Conservation (phyloP, 179 eudicot genomes). For the Spergularia azorica region DNA sequence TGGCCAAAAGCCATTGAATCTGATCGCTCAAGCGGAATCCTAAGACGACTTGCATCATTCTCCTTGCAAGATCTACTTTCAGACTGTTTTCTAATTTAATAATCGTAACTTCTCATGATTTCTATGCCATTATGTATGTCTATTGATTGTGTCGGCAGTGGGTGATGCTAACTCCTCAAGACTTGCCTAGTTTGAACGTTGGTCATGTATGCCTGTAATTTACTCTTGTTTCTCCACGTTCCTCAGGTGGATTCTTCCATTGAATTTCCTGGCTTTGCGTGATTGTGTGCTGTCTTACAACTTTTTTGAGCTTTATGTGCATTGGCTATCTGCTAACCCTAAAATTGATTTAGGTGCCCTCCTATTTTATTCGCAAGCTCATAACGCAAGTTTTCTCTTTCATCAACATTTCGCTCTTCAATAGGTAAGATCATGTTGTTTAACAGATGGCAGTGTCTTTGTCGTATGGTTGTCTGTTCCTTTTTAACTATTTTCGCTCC, state of each 20-base stretch:
- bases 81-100: not conserved
- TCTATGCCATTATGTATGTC: not conserved
- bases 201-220: no score
- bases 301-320: not conserved
- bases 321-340: constrained; percentile 13
- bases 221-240: no score
- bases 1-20: no score
- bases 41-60: no score
- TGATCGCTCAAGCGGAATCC: no score
- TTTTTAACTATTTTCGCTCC: constrained; percentile 4
- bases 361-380: constrained; percentile 95
- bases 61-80: not conserved
- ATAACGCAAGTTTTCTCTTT: constrained; percentile 95
- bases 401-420: constrained; percentile 90
- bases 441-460: not conserved
- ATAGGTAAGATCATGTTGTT: constrained; percentile 56
- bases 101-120: not conserved
- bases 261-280: not conserved
- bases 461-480: not conserved
- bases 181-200: no score
- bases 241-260: not conserved
- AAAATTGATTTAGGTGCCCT: constrained; percentile 66
- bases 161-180: not conserved
- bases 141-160: not conserved
- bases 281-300: not conserved